Conservation (phyloP, 177 flowering plant genomes). For the Vitis hybrid region DNA sequence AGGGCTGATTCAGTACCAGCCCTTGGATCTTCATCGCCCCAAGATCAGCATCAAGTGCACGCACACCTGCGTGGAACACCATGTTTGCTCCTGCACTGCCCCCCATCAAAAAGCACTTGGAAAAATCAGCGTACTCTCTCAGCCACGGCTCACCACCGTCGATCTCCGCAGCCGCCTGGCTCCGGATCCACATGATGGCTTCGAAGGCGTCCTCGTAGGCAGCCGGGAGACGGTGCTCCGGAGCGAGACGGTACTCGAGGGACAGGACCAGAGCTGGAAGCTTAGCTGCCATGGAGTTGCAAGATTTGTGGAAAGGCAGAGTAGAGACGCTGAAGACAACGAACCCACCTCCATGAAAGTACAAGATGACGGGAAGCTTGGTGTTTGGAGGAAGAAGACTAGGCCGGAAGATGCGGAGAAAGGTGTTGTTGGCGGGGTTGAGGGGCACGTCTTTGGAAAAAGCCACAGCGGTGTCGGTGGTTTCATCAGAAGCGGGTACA, state of each 20-base stretch:
- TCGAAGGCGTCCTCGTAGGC: too few species aligned
- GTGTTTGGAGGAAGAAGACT: background rate
- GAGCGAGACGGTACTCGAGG: slow-evolving; percentile 70
- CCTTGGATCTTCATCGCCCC: slow-evolving; percentile 44
- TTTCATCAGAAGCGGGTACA: slow-evolving; percentile 25
- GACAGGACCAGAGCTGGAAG: slow-evolving; percentile 43
- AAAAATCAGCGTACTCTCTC: too few species aligned
- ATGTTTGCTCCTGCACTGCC: too few species aligned
- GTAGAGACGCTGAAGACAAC: slow-evolving; percentile 34
- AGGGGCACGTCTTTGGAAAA: slow-evolving; percentile 55
- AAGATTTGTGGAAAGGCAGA: slow-evolving; percentile 27
- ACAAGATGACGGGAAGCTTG: slow-evolving; percentile 49
- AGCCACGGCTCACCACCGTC: too few species aligned
- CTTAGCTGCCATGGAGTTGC: slow-evolving; percentile 26
- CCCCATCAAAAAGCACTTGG: too few species aligned
- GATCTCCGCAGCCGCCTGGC: too few species aligned
- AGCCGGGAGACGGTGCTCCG: slow-evolving; percentile 56
- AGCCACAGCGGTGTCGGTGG: slow-evolving; percentile 5
- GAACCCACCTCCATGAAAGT: slow-evolving; percentile 76
- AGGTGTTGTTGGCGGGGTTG: slow-evolving; percentile 37
- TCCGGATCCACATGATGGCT: too few species aligned
- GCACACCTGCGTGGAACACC: too few species aligned
- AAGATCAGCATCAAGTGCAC: slow-evolving; percentile 12
- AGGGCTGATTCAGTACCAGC: slow-evolving; percentile 47
- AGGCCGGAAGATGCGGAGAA: slow-evolving; percentile 52